These are phyloP conservation scores for Mortierella claussenii DNA, from an alignment of 192 early-diverging fungal genomes.

Conservation along the genomic window DNA sequence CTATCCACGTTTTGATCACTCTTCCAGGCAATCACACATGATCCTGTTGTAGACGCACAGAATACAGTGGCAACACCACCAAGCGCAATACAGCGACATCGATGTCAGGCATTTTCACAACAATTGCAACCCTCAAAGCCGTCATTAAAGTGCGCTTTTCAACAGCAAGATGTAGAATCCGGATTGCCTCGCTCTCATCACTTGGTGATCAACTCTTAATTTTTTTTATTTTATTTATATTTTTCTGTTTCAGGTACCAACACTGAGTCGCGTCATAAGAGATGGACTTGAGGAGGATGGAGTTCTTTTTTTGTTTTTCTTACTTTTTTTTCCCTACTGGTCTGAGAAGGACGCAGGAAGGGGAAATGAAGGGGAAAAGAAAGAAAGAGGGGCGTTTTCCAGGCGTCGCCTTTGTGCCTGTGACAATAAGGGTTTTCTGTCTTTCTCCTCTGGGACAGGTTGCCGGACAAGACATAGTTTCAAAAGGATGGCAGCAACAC, in stretches of 20 bases:
- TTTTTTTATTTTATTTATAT: constrained; percentile 1
- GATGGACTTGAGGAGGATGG: not conserved
- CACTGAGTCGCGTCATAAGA: constrained; percentile 7
- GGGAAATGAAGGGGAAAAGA: not conserved
- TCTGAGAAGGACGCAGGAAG: not conserved
- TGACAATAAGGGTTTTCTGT: not conserved
- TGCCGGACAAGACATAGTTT: not conserved
- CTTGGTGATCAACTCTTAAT: not conserved
- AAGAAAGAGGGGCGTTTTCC: too few species aligned
- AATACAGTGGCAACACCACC: not conserved
- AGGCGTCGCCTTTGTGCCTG: not conserved
- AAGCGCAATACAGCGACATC: not conserved
- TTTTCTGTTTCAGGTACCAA: constrained; percentile 18
- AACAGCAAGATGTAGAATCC: too few species aligned
- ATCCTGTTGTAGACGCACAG: too few species aligned
- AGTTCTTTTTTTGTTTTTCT: constrained; percentile 5
- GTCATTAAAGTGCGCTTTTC: not conserved
- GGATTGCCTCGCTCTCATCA: too few species aligned
- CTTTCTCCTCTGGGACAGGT: not conserved
- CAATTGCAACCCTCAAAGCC: not conserved
- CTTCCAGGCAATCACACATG: too few species aligned
- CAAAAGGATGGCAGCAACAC: too few species aligned
- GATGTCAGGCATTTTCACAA: not conserved
- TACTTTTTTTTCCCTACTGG: too few species aligned
- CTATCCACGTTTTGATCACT: too few species aligned